Base-by-base conservation (phyloP, 768 basidiomycete species). In the Rhizopogon vinicolor region DNA sequence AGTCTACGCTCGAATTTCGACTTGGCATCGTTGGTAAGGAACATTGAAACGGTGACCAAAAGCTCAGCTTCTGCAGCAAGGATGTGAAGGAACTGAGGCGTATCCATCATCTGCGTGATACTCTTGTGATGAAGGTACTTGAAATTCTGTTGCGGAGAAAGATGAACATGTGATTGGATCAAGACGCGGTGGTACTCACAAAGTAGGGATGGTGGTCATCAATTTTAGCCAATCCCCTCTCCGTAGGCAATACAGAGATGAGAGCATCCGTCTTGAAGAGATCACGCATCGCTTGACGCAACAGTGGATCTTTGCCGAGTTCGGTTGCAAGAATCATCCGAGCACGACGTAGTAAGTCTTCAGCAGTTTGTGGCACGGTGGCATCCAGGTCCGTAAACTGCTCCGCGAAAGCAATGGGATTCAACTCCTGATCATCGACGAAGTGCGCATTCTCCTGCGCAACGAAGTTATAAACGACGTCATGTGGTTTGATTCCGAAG, bases 71-170 rank as follows among this genome's bases (percentile, higher is more conserved):
- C 96, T 1, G 97, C 97, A 41, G 82, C 80, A 8, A 98, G 83
- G 60, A 98, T 96, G 60, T 92, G 86, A 25, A 98, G 77, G 72
- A 95, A 98, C 62, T 95, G 92, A 18, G 90, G 75, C 1, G 80
- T 75, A 41, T 85, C 78, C 40, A 85, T 62, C 83, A 96, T 86
- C 5, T 85, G 79, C 29, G 68, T 67, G 31, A 93, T 79, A 25
- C 83, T 84, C 65, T 97, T 98, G 57, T 87, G 79, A 28, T 79
- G 74, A 29, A 98, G 79, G 72, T 98, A 98, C 77, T 98, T 98
- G 82, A 98, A 98, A 63, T 84, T 86, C 96, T 99, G 37, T 41
- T 41, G 45, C 35, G 41, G 1, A 33, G 41, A 45, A 1, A 12
- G 51, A 46, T 25, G 45, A 12, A 29, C 12, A 48, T 16, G 19